phyloP scores from a whole-genome alignment of 257 asterid genomes.

The Salvia miltiorrhiza region DNA sequence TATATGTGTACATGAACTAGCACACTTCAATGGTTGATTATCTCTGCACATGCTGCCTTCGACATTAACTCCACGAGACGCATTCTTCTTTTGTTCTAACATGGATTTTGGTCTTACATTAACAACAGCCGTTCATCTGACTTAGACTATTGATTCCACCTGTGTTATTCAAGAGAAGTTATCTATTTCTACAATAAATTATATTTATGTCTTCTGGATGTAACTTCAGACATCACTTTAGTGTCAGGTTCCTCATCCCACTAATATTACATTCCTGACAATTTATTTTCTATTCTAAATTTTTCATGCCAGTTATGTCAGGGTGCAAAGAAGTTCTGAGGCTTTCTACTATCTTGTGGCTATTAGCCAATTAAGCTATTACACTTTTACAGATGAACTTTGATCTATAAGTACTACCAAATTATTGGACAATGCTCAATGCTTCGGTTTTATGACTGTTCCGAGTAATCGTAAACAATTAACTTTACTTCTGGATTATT shows the following conservation, averaged over 20 bases:
- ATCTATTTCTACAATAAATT: neutral
- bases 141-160: neutral
- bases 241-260: conserved; percentile 1
- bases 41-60: conserved; percentile 1
- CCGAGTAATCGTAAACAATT: neutral
- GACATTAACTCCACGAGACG: neutral
- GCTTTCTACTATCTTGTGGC: neutral
- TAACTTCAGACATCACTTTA: conserved; percentile 3
- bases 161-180: neutral
- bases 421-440: neutral
- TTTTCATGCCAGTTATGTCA: conserved; percentile 1
- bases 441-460: conserved; percentile 5
- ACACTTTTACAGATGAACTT: neutral
- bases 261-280: neutral
- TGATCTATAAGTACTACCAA: neutral
- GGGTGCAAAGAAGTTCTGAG: neutral
- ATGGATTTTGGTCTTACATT: neutral
- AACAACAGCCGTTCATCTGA: neutral
- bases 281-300: neutral
- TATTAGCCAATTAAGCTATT: neutral
- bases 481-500: neutral
- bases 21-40: conserved; percentile 1
- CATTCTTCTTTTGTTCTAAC: neutral
- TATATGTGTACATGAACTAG: neutral
- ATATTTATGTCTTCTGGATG: neutral